Percentiles rank a stretch among this genome's conserved stretches.
These are phyloP conservation scores for Cephalotrichum gorgonifer DNA, from an alignment of 2,329 filamentous ascomycete genomes.

Conservation along the genomic window DNA sequence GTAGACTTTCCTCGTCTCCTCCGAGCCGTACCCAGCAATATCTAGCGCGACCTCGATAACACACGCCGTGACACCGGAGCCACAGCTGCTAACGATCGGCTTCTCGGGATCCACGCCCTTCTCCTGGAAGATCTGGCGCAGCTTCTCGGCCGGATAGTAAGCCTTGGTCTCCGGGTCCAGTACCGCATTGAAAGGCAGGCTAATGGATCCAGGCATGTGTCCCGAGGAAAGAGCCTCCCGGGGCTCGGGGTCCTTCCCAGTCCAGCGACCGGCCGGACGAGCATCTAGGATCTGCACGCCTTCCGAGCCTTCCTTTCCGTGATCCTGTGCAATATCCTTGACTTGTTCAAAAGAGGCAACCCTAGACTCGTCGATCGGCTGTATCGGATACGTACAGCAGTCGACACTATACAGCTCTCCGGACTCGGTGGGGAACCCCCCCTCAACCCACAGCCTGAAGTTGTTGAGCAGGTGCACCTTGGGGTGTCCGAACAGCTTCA, in stretches of 20 bases:
- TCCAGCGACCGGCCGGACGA: conserved; percentile 67
- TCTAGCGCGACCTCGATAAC: conserved; percentile 80
- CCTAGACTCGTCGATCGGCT: conserved; percentile 51
- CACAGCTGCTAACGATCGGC: conserved; percentile 80
- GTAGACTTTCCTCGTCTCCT: conserved; percentile 65
- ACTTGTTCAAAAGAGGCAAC: conserved; percentile 79
- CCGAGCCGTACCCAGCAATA: conserved; percentile 62
- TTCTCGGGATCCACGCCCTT: conserved; percentile 70
- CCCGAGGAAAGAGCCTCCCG: conserved; percentile 77
- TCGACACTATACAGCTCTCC: conserved; percentile 61
- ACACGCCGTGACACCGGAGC: conserved; percentile 88
- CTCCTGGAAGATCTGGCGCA: conserved; percentile 66
- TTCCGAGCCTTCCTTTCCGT: conserved; percentile 73
- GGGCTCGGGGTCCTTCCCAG: conserved; percentile 76
- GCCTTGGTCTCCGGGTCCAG: conserved; percentile 78
- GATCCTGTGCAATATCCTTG: conserved; percentile 62
- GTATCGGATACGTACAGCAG: conserved; percentile 55
- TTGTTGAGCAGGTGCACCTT: conserved; percentile 91
- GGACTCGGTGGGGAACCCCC: conserved; percentile 73
- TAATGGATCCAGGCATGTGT: conserved; percentile 83
- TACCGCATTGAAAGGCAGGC: conserved; percentile 67
- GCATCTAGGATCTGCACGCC: conserved; percentile 86
- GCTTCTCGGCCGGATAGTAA: conserved; percentile 59
- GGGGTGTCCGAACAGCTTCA: conserved; percentile 79
- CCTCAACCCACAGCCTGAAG: conserved; percentile 84